A percentile compares a stretch with the other conserved stretches of the same genome.
phyloP scores from a whole-genome alignment of 2,329 filamentous ascomycete species.

The Stromatinia cepivora region DNA sequence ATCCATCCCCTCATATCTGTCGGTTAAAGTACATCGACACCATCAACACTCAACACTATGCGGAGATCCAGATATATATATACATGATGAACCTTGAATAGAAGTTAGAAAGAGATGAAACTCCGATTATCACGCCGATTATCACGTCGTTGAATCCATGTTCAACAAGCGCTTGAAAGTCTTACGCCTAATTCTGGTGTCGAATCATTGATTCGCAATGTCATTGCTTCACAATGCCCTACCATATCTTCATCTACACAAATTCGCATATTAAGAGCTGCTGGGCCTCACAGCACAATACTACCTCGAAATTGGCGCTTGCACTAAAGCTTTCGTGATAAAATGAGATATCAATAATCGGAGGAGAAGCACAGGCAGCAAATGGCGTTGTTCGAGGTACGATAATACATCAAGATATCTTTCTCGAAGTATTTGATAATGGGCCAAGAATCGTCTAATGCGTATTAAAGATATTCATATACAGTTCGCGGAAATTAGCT shows the following conservation, averaged over 20 bases:
- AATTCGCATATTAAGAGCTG: no score
- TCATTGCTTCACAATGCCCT: no score
- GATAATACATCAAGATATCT: not conserved
- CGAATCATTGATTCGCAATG: no score
- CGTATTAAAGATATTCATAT: not conserved
- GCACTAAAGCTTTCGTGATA: not conserved
- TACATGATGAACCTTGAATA: no score
- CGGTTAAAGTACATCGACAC: not conserved
- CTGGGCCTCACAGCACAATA: no score
- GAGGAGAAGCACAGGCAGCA: not conserved
- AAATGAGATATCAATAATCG: not conserved
- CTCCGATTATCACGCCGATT: no score
- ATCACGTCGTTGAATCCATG: not conserved
- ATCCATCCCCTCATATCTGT: not conserved
- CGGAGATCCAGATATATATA: no score
- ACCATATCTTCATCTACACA: no score
- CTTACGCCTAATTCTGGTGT: no score
- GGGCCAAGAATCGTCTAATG: not conserved
- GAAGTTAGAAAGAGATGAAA: no score
- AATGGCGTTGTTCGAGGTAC: not conserved
- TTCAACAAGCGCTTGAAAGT: not conserved
- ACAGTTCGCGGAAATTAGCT: not conserved
- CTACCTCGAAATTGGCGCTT: no score
- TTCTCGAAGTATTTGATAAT: not conserved
- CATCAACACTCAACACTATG: no score